Base-by-base conservation (phyloP, 192 early-diverging fungal genomes). In the Blastocladiella britannica region DNA sequence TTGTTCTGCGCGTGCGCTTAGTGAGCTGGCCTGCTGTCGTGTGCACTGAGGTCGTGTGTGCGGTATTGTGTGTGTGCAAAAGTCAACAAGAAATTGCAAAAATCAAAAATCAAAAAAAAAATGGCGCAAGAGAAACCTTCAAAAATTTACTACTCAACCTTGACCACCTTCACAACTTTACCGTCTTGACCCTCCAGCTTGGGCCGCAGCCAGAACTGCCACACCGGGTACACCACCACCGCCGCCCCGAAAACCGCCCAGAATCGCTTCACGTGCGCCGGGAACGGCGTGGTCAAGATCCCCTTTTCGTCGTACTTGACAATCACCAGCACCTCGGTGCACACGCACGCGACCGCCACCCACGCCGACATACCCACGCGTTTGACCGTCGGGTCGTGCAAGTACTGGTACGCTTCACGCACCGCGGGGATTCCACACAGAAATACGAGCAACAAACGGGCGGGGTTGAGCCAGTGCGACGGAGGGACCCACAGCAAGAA, bases 341-440 rank as follows among this genome's bases (percentile, higher is more conserved):
- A 63, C 60, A 93, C 82, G 43, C 80, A 89, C 28, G 82, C 84
- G 5, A 85, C 81, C 29, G 87, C 71, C 62, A 92, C 69, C 93
- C 93, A 97, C 43, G 88, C 86, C 65, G 92, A 89, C 53, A 87
- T 85, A 58, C 93, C 93, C 62, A 93, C 75, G 43, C 90, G 83
- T 56, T 88, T 89, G 28, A 61, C 56, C 55, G 60, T 65, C 66
- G 58, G 57, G 37, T 77, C 79, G 29, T 80, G 74, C 58, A 92
- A 67, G 67, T 83, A 97, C 64, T 92, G 88, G 66, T 93, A 97
- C 25, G 81, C 83, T 58, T 97, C 93, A 43, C 93, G 75, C 6
- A 76, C 76, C 30, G 82, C 88, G 23, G 93, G 89, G 57, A 92
- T 67, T 25, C 82, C 81, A 72, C 89, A 83, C 56, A 93, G 75